phyloP scores from a whole-genome alignment of 164 flowering plant genomes.

The Stephania cephalantha region DNA sequence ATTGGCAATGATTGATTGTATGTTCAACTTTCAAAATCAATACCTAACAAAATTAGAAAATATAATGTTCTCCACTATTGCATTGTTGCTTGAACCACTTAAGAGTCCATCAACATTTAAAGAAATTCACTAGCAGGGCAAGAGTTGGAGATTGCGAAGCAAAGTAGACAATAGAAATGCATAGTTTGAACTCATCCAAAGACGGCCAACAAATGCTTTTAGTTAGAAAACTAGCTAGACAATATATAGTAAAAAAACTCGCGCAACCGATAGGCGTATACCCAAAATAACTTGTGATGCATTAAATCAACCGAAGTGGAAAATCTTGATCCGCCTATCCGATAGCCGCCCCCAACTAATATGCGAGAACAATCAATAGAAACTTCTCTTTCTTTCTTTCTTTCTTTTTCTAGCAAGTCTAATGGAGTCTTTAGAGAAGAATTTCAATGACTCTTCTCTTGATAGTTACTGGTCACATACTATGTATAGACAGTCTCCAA shows the following conservation, averaged over 20 bases:
- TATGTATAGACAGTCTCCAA: neutral
- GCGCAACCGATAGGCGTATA: too few relatives aligned
- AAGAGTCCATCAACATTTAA: neutral
- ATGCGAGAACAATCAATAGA: too few relatives aligned
- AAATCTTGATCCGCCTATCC: too few relatives aligned
- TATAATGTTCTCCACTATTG: neutral
- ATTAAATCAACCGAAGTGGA: too few relatives aligned
- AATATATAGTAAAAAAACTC: too few relatives aligned
- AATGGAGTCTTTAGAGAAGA: neutral
- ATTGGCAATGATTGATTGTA: neutral
- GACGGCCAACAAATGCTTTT: too few relatives aligned
- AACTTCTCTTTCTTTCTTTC: neutral
- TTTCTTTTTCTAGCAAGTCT: neutral
- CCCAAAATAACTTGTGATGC: too few relatives aligned
- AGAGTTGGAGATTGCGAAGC: neutral
- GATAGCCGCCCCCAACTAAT: too few relatives aligned
- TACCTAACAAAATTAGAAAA: neutral
- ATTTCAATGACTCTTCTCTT: neutral
- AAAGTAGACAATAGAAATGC: too few relatives aligned
- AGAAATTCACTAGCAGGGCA: neutral
- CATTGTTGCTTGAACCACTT: conserved; percentile 1
- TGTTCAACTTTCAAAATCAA: neutral
- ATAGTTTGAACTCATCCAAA: too few relatives aligned
- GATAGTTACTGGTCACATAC: neutral
- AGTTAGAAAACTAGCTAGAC: too few relatives aligned